Conservation (phyloP, 768 basidiomycete genomes). For the Naganishia randhawae region DNA sequence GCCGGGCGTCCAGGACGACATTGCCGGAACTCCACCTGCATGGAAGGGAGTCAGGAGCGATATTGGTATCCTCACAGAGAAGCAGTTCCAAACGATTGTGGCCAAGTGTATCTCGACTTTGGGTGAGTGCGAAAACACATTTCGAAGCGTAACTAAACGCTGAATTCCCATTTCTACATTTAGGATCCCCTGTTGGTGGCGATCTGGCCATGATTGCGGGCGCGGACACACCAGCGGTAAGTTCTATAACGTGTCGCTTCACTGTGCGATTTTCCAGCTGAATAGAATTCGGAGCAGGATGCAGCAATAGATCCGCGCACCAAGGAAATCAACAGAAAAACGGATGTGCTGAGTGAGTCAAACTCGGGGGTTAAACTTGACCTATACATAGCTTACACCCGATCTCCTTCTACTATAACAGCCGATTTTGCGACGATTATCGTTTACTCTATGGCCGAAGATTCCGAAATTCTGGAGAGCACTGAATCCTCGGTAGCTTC, state of each 20-base stretch:
- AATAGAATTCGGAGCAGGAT: background rate
- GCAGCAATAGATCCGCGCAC: constrained; percentile 15
- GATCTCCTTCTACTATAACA: background rate
- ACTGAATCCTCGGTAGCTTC: constrained; percentile 63
- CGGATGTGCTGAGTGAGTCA: constrained; percentile 21
- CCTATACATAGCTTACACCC: too few relatives aligned
- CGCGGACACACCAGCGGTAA: constrained; percentile 9
- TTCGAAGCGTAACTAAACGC: background rate
- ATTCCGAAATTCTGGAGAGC: constrained; percentile 54
- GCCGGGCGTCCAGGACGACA: constrained; percentile 34
- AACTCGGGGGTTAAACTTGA: too few relatives aligned
- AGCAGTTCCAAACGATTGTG: constrained; percentile 82
- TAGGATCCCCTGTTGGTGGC: constrained; percentile 32
- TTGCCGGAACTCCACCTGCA: constrained; percentile 41
- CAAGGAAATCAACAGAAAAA: constrained; percentile 26
- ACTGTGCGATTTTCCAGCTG: background rate
- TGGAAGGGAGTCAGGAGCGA: constrained; percentile 49
- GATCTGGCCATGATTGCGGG: background rate
- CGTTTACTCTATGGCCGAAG: constrained; percentile 83
- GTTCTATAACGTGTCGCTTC: background rate
- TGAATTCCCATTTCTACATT: background rate
- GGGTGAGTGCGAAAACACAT: constrained; percentile 13
- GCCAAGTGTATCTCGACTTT: constrained; percentile 79
- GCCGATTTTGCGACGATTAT: constrained; percentile 63
- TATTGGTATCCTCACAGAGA: constrained; percentile 76